A percentile compares a stretch with the other conserved stretches of the same genome.
phyloP scores from a whole-genome alignment of 306 rosid genomes.

The Cercis canadensis region DNA sequence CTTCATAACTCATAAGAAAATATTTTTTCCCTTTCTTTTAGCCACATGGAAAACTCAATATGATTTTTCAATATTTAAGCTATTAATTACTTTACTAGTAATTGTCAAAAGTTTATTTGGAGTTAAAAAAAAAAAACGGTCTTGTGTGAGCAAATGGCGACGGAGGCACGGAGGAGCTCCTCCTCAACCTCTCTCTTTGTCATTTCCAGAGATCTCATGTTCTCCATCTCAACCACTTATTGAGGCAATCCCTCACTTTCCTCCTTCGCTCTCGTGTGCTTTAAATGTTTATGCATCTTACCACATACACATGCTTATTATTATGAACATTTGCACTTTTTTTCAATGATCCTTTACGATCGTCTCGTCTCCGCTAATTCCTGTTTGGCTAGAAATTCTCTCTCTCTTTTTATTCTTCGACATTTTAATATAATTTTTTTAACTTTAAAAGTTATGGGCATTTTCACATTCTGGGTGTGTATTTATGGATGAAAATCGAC shows the following conservation, averaged over 20 bases:
- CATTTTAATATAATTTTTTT: constrained; percentile 8
- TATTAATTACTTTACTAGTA: no score
- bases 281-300: not conserved
- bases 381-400: not conserved
- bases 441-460: not conserved
- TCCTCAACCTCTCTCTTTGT: constrained; percentile 18
- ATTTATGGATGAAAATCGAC: constrained; percentile 1
- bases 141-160: constrained; percentile 39
- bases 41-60: no score
- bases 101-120: no score
- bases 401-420: not conserved
- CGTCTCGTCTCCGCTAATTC: not conserved
- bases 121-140: constrained; percentile 39
- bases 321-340: no score
- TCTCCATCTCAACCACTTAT: constrained; percentile 18
- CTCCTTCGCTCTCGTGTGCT: not conserved
- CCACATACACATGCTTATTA: no score
- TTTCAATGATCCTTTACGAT: no score
- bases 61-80: no score
- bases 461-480: constrained; percentile 15
- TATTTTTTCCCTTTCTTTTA: no score
- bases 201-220: constrained; percentile 31
- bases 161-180: constrained; percentile 48
- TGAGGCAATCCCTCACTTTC: not conserved
- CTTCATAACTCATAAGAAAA: no score